Conservation (phyloP, 192 early-diverging fungal genomes). For the Funneliformis geosporum region DNA sequence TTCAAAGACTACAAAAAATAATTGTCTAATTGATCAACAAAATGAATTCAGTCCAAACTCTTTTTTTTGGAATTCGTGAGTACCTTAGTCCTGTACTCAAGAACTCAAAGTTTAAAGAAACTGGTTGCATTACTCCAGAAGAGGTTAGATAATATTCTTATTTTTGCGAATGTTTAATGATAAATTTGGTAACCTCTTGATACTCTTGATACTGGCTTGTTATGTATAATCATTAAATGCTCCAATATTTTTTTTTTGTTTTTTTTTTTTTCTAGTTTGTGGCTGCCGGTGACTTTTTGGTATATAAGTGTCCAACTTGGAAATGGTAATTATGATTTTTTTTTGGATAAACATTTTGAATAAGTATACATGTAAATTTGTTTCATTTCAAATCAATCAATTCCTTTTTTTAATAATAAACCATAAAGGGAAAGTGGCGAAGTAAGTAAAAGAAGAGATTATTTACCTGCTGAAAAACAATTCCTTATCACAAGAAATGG, state of each 20-base stretch:
- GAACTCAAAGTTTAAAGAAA: constrained; percentile 93
- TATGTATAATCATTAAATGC: not conserved
- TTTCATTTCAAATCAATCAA: not conserved
- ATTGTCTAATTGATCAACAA: too few relatives aligned
- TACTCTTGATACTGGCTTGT: not conserved
- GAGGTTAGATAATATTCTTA: constrained; percentile 57
- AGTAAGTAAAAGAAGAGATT: constrained; percentile 78
- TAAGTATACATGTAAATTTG: not conserved
- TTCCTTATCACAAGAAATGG: constrained; percentile 93
- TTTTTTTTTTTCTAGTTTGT: constrained; percentile 68
- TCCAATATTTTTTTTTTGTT: constrained; percentile 24
- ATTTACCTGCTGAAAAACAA: constrained; percentile 84
- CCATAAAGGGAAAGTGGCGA: constrained; percentile 55
- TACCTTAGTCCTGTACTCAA: constrained; percentile 92
- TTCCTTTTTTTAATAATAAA: not conserved
- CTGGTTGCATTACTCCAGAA: constrained; percentile 93
- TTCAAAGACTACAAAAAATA: too few relatives aligned
- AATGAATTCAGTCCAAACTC: constrained; percentile 63
- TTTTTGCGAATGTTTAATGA: not conserved
- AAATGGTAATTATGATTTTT: constrained; percentile 64
- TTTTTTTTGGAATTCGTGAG: constrained; percentile 78
- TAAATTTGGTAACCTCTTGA: not conserved
- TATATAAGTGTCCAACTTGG: constrained; percentile 99
- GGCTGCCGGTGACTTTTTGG: constrained; percentile 94
- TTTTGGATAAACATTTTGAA: not conserved